Evolutionary conservation across 1,139 yeast genomes (phyloP), one percentile per base, ranked within the genome.

Genomic region (Yamadazyma oceani): DNA sequence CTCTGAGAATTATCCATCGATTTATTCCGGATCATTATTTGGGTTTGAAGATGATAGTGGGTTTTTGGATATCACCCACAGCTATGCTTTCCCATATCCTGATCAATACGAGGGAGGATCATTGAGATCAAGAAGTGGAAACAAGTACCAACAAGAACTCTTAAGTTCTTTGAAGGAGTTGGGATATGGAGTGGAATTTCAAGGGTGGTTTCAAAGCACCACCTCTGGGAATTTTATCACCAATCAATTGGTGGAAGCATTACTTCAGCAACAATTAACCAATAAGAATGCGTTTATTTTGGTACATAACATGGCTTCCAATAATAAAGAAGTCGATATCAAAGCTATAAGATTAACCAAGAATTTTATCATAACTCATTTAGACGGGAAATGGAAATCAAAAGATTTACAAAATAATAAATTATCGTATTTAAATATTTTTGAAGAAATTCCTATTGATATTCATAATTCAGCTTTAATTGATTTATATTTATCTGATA

Each of bases 161-260:
- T 69, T 83, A 48, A 76, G 76, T 37, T 75, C 78, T 44, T 73
- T 86, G 49, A 78, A 74, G 52, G 30, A 40, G 4, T 77, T 82
- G 46, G 85, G 84, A 35, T 73, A 78, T 45, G 94, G 90, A 34
- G 73, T 81, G 36, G 87, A 82, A 57, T 75, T 82, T 48, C 78
- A 83, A 49, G 96, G 96, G 26, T 88, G 90, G 90, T 88, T 85
- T 64, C 80, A 85, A 55, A 73, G 85, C 35, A 74, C 89, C 25
- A 58, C 73, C 38, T 75, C 85, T 32, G 95, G 95, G 36, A 79
- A 78, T 55, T 82, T 81, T 57, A 77, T 82, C 51, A 80, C 82
- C 45, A 78, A 78, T 43, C 75, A 77, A 44, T 69, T 82, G 42
- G 73, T 85, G 32, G 95, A 85, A 50, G 74, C 82, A 32, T 69